phyloP scores from a whole-genome alignment of 176 grass and related monocot genomes.

The Paspalum notatum region DNA sequence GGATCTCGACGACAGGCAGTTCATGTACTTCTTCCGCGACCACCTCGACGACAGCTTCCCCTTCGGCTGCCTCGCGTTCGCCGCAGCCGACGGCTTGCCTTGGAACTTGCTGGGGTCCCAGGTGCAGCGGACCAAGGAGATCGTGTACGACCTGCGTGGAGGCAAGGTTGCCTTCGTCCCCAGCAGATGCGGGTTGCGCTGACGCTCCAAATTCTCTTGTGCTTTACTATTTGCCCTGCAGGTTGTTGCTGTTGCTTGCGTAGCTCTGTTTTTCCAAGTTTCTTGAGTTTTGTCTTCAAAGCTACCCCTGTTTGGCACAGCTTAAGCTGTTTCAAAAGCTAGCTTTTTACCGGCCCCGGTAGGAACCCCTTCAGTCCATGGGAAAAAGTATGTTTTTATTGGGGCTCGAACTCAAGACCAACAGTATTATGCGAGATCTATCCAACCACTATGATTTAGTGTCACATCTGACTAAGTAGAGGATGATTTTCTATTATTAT shows the following conservation, averaged over 20 bases:
- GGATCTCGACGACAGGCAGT: conserved; percentile 36
- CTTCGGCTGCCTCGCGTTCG: conserved; percentile 55
- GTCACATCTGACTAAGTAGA: too few species aligned
- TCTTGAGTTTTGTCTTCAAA: too few species aligned
- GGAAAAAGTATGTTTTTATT: too few species aligned
- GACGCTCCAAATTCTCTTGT: not conserved
- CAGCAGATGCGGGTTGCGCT: not conserved
- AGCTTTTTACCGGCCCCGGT: too few species aligned
- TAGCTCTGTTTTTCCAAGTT: not conserved
- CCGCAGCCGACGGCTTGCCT: not conserved
- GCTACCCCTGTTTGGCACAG: too few species aligned
- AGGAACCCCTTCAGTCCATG: too few species aligned
- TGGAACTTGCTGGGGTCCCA: conserved; percentile 40
- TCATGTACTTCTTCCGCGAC: conserved; percentile 50
- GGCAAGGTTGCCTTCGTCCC: conserved; percentile 48
- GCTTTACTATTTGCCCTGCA: not conserved
- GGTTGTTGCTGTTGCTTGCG: not conserved
- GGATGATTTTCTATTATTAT: too few species aligned
- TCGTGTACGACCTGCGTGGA: conserved; percentile 54
- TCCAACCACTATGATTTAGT: too few species aligned
- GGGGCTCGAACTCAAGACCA: too few species aligned
- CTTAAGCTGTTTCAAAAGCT: too few species aligned
- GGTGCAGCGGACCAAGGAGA: conserved; percentile 45
- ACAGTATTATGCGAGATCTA: too few species aligned
- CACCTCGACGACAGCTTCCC: not conserved